Conservation (phyloP, 768 basidiomycete species). For the Kondoa malvinella region DNA sequence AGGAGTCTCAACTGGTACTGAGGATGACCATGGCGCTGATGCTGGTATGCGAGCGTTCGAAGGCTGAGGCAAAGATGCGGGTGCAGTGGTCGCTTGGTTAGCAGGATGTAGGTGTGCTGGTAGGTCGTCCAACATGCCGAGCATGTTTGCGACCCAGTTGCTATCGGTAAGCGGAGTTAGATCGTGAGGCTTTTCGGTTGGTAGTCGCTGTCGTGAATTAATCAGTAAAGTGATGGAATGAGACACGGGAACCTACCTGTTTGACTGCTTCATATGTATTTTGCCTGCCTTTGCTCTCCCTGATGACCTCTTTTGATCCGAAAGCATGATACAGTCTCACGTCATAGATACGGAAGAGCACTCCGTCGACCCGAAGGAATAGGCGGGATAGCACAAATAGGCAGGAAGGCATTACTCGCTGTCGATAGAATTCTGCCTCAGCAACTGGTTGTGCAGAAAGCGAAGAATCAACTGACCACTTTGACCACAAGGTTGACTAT, state of each 20-base stretch:
- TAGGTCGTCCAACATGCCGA: constrained; percentile 34
- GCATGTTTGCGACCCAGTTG: constrained; percentile 54
- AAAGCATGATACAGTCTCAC: constrained; percentile 82
- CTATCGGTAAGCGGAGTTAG: constrained; percentile 73
- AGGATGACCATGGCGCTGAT: neutral
- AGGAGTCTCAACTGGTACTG: neutral
- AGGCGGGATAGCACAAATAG: constrained; percentile 79
- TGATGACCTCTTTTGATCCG: constrained; percentile 43
- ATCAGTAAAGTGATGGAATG: constrained; percentile 9
- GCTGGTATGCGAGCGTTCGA: neutral
- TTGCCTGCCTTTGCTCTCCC: constrained; percentile 80
- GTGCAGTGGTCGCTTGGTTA: neutral
- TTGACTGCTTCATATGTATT: constrained; percentile 68
- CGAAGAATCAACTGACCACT: constrained; percentile 50
- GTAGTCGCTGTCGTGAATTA: constrained; percentile 13
- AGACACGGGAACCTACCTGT: constrained; percentile 26
- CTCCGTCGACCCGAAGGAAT: constrained; percentile 84
- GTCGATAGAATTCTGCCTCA: neutral
- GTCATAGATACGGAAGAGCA: constrained; percentile 77
- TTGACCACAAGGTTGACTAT: constrained; percentile 65
- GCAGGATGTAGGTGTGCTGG: neutral
- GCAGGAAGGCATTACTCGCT: constrained; percentile 96
- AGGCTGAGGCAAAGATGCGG: neutral
- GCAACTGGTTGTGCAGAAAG: neutral
- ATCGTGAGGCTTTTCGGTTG: constrained; percentile 40